Evolutionary conservation across 371 early-diverging fungal genomes (phyloP).

Genomic region (Lichtheimia hyalospora): DNA sequence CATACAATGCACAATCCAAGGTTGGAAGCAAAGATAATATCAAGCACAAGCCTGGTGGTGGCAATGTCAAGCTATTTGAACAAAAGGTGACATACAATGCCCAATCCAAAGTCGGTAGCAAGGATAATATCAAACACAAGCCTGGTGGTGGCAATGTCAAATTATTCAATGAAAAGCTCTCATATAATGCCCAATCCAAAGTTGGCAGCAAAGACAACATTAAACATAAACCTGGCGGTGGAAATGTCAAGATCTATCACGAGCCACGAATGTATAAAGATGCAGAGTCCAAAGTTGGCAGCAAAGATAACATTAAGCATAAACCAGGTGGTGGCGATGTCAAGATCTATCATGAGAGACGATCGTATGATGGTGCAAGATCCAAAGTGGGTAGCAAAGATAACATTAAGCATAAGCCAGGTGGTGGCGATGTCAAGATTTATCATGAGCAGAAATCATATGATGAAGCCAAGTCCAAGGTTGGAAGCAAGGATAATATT

Average conservation of each 20-base stretch:
- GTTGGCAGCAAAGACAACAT: slow-evolving; percentile 22
- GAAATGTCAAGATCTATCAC: slow-evolving; percentile 16
- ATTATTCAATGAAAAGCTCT: slow-evolving; percentile 12
- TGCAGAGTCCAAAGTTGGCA: slow-evolving; percentile 21
- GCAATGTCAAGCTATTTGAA: slow-evolving; percentile 15
- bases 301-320: slow-evolving; percentile 22
- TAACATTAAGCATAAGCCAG: slow-evolving; percentile 23
- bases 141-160: slow-evolving; percentile 18
- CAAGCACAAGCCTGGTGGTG: slow-evolving; percentile 23
- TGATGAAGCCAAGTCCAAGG: slow-evolving; percentile 13
- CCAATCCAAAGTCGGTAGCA: slow-evolving; percentile 21
- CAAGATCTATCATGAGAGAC: slow-evolving; percentile 14
- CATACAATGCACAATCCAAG: slow-evolving; percentile 13
- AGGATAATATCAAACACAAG: slow-evolving; percentile 25
- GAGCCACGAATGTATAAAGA: slow-evolving; percentile 1
- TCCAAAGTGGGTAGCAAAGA: slow-evolving; percentile 21
- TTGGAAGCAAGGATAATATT: slow-evolving; percentile 18
- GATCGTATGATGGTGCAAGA: slow-evolving; percentile 4
- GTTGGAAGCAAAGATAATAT: slow-evolving; percentile 22
- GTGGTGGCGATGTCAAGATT: slow-evolving; percentile 14
- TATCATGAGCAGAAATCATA: slow-evolving; percentile 3
- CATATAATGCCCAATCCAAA: slow-evolving; percentile 15
- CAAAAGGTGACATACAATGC: slow-evolving; percentile 4
- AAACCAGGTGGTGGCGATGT: slow-evolving; percentile 17
- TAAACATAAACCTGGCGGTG: slow-evolving; percentile 22